Conservation (phyloP, 352 stramenopile genomes). For the Phytophthora hibernalis region DNA sequence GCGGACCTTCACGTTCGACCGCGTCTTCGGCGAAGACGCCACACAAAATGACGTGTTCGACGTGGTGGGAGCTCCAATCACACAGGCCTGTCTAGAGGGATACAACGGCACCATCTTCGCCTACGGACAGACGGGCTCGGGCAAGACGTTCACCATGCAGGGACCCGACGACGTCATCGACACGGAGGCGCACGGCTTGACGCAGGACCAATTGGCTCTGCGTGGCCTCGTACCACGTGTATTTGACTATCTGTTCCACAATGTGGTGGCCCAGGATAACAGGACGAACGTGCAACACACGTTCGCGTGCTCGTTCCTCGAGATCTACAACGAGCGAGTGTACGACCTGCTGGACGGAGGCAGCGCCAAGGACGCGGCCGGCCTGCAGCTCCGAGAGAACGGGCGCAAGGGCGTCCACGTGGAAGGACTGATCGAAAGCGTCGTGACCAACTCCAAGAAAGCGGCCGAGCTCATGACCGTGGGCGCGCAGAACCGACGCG, state of each 20-base stretch:
- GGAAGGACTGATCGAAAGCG: slow-evolving; percentile 79
- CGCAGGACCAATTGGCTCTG: slow-evolving; percentile 44
- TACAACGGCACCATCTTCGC: slow-evolving; percentile 92
- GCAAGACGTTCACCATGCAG: slow-evolving; percentile 91
- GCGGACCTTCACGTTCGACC: slow-evolving; percentile 92
- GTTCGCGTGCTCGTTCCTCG: slow-evolving; percentile 91
- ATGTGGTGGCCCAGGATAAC: slow-evolving; percentile 31
- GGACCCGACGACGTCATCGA: slow-evolving; percentile 77
- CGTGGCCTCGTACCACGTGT: slow-evolving; percentile 81
- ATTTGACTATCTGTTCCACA: slow-evolving; percentile 86
- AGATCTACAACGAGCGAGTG: slow-evolving; percentile 97
- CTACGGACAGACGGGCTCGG: slow-evolving; percentile 85
- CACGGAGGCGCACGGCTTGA: slow-evolving; percentile 35
- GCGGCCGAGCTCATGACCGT: slow-evolving; percentile 80
- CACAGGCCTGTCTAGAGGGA: slow-evolving; percentile 73
- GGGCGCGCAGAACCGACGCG: slow-evolving; percentile 76
- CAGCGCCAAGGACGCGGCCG: slow-evolving; percentile 58
- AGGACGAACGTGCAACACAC: slow-evolving; percentile 59
- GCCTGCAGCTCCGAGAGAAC: slow-evolving; percentile 76
- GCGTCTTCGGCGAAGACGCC: slow-evolving; percentile 89
- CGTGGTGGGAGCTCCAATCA: slow-evolving; percentile 85
- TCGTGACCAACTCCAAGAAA: slow-evolving; percentile 69
- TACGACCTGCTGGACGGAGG: slow-evolving; percentile 90
- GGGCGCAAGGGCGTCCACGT: slow-evolving; percentile 79
- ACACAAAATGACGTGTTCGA: slow-evolving; percentile 94